A percentile compares a stretch with the other conserved stretches of the same genome.
Conservation (phyloP, 2,329 filamentous ascomycete genomes). For the Trichoderma koningiopsis region DNA sequence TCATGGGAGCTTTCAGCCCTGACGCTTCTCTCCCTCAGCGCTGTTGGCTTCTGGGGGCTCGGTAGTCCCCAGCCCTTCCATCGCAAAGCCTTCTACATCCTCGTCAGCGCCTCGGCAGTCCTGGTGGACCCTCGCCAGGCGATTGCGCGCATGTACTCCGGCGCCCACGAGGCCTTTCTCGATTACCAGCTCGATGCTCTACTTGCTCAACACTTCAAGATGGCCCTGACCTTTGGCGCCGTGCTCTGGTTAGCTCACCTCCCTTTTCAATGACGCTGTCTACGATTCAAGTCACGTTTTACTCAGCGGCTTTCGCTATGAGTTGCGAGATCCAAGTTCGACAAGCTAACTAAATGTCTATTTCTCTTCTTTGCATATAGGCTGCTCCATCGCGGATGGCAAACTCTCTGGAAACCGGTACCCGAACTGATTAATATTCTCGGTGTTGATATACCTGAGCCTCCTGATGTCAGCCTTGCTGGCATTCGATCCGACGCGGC, state of each 20-base stretch:
- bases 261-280: not conserved
- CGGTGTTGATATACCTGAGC: constrained; percentile 88
- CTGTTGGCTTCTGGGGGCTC: constrained; percentile 44
- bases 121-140: constrained; percentile 39
- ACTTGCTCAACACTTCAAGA: constrained; percentile 53
- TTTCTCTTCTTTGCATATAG: constrained; percentile 46
- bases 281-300: not conserved
- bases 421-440: constrained; percentile 88
- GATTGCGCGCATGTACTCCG: constrained; percentile 36
- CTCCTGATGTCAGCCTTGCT: constrained; percentile 86
- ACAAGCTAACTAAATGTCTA: not conserved
- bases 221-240: constrained; percentile 57
- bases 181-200: constrained; percentile 51
- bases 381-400: constrained; percentile 82
- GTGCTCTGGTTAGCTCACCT: constrained; percentile 49
- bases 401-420: constrained; percentile 87
- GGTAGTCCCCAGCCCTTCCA: constrained; percentile 39
- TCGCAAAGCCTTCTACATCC: constrained; percentile 38
- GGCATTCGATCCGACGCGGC: constrained; percentile 86
- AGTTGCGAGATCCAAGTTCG: not conserved
- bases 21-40: constrained; percentile 44
- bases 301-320: not conserved
- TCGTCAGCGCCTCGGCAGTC: constrained; percentile 39
- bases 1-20: constrained; percentile 47
- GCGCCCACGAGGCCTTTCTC: constrained; percentile 39